A percentile compares a stretch with the other conserved stretches of the same genome.
Conservation (phyloP, 148 eudicot species). For the Chenopodium quinoa region DNA sequence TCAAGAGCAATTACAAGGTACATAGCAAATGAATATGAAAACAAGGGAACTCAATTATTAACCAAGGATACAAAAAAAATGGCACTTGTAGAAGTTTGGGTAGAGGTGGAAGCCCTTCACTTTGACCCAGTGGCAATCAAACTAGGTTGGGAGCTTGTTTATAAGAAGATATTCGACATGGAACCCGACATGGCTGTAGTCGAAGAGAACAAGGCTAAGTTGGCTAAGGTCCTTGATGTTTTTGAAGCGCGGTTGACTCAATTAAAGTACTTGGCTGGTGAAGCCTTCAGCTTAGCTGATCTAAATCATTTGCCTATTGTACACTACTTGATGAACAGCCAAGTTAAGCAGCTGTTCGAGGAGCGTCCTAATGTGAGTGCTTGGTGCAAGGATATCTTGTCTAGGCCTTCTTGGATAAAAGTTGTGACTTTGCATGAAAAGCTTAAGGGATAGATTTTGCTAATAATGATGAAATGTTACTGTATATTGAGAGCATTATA, state of each 20-base stretch:
- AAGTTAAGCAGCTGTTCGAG: conserved; percentile 37
- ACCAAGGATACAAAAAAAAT: conserved; percentile 36
- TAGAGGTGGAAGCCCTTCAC: conserved; percentile 60
- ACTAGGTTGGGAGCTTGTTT: conserved; percentile 44
- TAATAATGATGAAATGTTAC: background rate
- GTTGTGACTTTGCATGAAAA: conserved; percentile 26
- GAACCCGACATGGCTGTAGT: conserved; percentile 37
- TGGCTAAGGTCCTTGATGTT: conserved; percentile 55
- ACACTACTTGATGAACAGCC: conserved; percentile 37
- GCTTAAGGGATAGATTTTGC: background rate
- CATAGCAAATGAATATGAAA: conserved; percentile 40
- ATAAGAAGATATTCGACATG: conserved; percentile 40
- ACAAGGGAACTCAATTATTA: conserved; percentile 47
- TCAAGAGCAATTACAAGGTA: conserved; percentile 70
- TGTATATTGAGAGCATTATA: background rate
- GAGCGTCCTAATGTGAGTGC: conserved; percentile 51
- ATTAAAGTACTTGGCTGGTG: conserved; percentile 69
- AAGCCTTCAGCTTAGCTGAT: conserved; percentile 51
- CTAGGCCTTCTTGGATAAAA: conserved; percentile 71
- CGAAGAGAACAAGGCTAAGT: conserved; percentile 35
- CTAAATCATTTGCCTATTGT: conserved; percentile 59
- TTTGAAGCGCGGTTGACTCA: conserved; percentile 55
- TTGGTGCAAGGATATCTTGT: conserved; percentile 54
- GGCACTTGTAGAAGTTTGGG: conserved; percentile 50
- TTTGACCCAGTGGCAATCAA: conserved; percentile 44